Evolutionary conservation across 306 rosid genomes (phyloP).

Genomic region (Quercus bicolor): DNA sequence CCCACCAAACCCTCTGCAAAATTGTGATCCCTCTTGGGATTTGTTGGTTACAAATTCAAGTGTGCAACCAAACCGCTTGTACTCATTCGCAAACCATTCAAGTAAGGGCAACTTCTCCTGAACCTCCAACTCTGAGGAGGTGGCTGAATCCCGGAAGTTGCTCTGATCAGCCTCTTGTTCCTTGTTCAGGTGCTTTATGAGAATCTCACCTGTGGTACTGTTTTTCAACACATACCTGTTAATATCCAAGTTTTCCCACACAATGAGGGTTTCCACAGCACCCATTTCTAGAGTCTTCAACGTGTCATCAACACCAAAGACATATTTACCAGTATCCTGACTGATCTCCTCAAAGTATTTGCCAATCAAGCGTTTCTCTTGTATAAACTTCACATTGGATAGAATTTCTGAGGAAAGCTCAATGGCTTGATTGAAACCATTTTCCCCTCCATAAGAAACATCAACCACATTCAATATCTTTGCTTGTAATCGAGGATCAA

Average conservation of each 20-base stretch:
- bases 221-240: constrained; percentile 1
- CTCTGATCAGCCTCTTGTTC: constrained; percentile 4
- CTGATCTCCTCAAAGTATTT: constrained; percentile 9
- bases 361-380: constrained; percentile 8
- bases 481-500: constrained; percentile 9
- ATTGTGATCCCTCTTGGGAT: constrained; percentile 11
- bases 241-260: constrained; percentile 6
- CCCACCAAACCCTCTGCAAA: constrained; percentile 8
- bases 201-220: background rate
- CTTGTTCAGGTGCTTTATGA: constrained; percentile 1
- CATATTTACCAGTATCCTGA: constrained; percentile 8
- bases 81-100: constrained; percentile 5
- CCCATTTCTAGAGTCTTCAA: constrained; percentile 6
- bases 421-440: constrained; percentile 10
- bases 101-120: background rate
- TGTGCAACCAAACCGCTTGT: background rate
- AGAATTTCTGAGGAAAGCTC: constrained; percentile 4
- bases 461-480: constrained; percentile 11
- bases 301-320: constrained; percentile 3
- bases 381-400: background rate
- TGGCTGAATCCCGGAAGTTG: constrained; percentile 3
- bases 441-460: constrained; percentile 8
- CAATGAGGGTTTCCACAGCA: constrained; percentile 5
- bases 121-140: background rate
- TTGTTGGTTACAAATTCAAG: constrained; percentile 8